Evolutionary conservation across 2,329 filamentous ascomycete species (phyloP), one percentile per base, ranked within the genome.

Genomic region (Fragosphaeria purpurea): DNA sequence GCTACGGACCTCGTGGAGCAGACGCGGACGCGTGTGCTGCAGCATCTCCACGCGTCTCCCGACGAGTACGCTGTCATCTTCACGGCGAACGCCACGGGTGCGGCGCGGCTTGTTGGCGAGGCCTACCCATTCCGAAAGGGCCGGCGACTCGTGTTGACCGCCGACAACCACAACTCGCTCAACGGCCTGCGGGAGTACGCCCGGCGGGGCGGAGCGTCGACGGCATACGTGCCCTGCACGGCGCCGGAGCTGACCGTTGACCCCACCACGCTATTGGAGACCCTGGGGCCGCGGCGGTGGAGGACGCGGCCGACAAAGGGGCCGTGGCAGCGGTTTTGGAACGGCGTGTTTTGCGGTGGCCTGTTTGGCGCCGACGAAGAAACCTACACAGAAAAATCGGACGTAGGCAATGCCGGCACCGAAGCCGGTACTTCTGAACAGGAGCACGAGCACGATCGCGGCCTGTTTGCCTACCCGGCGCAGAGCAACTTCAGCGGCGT

Each of bases 401-500:
- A 22, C 31, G 52, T 48, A 3, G 31, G 48, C 9, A 12, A 39
- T 10, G 38, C n/a, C 31, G 48, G 40, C 10, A 4, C 4, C 13
- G 31, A 12, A 7, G 45, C 31, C 3, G 34, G 30, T 8, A 35
- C 47, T 1, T 30, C 13, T 42, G 38, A n/a, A n/a, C 2, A 34
- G 12, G 9, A 41, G 10, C 54, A 56, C 41, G 7, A 5, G 30
- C 38, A 54, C 35, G 31, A 48, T 38, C 55, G 54, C 13, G 66
- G 67, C 7, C 59, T 73, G 13, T 70, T 73, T 52, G 70, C 69
- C 4, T 73, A 70, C 56, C 70, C 70, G 4, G 70, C 69, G 0
- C 70, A 73, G 56, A 70, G 67, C 53, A 73, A 73, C 55, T 71
- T 72, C 50, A 66, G 60, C 46, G 70, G 70, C 35, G 68, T 70